A percentile compares a stretch with the other conserved stretches of the same genome.
These are phyloP conservation scores for Pseudogymnoascus sp. DNA, from an alignment of 2,329 filamentous ascomycete species.

Conservation along the genomic window DNA sequence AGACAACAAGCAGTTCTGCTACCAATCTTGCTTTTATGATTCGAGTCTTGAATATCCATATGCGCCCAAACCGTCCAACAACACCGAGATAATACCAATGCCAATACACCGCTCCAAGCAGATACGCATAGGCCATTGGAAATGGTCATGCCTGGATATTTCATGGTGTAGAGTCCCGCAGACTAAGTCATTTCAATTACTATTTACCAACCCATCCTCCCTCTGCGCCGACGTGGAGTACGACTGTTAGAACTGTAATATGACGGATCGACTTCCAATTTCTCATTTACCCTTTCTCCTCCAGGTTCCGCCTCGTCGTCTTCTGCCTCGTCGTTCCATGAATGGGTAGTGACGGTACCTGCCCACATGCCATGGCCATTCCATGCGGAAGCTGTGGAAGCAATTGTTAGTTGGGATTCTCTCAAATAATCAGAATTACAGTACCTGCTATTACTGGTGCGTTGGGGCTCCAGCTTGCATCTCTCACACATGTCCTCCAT, in stretches of 20 bases:
- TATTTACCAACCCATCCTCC: constrained; percentile 2
- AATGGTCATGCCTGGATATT: background rate
- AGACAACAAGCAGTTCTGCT: constrained; percentile 8
- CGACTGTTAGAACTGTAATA: constrained; percentile 13
- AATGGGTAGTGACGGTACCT: constrained; percentile 60
- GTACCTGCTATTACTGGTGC: constrained; percentile 52
- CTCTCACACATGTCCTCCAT: constrained; percentile 64
- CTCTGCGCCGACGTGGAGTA: background rate
- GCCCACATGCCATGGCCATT: constrained; percentile 59
- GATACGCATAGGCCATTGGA: background rate
- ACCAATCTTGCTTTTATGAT: constrained; percentile 9
- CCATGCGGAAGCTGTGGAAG: constrained; percentile 53
- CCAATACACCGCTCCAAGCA: background rate
- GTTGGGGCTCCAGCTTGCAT: constrained; percentile 66
- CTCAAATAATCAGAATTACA: constrained; percentile 7
- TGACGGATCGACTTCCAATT: constrained; percentile 29
- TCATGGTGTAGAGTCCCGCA: background rate
- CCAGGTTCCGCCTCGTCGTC: constrained; percentile 49
- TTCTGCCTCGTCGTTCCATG: constrained; percentile 56
- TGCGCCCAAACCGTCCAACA: background rate
- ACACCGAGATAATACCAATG: background rate
- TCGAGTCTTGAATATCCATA: background rate
- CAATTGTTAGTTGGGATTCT: constrained; percentile 13
- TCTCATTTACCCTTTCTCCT: constrained; percentile 33
- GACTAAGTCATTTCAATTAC: background rate